Evolutionary conservation across 2,329 filamentous ascomycete species (phyloP).

Genomic region (Endocalyx cinctus): DNA sequence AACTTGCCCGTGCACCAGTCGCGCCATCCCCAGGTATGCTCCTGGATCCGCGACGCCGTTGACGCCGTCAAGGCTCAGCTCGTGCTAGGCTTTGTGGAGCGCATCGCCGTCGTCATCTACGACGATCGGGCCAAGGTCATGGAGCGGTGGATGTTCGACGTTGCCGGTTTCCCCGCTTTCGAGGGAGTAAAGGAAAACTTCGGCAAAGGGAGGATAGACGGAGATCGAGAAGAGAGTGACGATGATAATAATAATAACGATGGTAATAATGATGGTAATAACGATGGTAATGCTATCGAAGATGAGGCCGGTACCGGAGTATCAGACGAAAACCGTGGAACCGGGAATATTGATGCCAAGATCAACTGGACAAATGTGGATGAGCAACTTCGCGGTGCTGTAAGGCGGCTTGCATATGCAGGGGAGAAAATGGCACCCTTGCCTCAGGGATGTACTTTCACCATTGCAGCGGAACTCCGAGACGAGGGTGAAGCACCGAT

Average conservation of each 20-base stretch:
- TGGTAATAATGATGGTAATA: slow-evolving; percentile 3
- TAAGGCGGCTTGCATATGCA: slow-evolving; percentile 58
- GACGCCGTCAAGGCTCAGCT: slow-evolving; percentile 68
- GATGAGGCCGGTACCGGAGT: slow-evolving; percentile 3
- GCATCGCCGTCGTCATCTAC: slow-evolving; percentile 45
- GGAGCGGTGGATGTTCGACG: slow-evolving; percentile 60
- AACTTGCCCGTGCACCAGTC: slow-evolving; percentile 81
- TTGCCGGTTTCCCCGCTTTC: slow-evolving; percentile 46
- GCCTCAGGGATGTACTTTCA: slow-evolving; percentile 66
- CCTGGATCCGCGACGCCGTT: slow-evolving; percentile 80
- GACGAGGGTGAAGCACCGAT: slow-evolving; percentile 56
- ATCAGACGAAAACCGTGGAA: neutral
- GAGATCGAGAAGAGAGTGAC: slow-evolving; percentile 21
- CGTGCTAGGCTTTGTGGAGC: slow-evolving; percentile 46
- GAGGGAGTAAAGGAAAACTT: slow-evolving; percentile 29
- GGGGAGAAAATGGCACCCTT: slow-evolving; percentile 53
- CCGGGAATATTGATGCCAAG: slow-evolving; percentile 2
- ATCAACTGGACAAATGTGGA: slow-evolving; percentile 59
- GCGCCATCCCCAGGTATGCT: slow-evolving; percentile 78
- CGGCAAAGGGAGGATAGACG: slow-evolving; percentile 13
- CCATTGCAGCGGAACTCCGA: slow-evolving; percentile 68
- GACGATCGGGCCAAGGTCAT: slow-evolving; percentile 36
- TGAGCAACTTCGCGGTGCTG: slow-evolving; percentile 65
- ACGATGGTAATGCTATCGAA: neutral
- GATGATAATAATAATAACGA: slow-evolving; percentile 16